Evolutionary conservation across 257 asterid genomes (phyloP), one percentile per base, ranked within the genome.

Genomic region (Cinchona pubescens): DNA sequence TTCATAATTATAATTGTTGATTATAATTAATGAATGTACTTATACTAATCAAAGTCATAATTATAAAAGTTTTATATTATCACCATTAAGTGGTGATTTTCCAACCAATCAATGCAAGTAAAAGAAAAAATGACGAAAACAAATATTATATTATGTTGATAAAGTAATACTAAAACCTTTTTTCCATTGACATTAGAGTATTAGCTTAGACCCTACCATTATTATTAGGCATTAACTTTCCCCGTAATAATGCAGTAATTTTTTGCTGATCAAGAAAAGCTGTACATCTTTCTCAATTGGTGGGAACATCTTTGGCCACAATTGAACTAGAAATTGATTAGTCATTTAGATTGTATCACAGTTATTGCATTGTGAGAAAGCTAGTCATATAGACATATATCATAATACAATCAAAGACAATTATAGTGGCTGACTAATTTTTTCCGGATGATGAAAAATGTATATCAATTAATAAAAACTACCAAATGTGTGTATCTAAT

Each of bases 271-370:
- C 53, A 76, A 38, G 21, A 64, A 62, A 37, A 72, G 72, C 34
- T 37, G 30, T 35, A 49, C 21, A 60, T 79, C 60, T 79, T 67
- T 68, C 35, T 64, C 14, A 61, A 21, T 71, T 7, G 38, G 76
- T 78, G 83, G 80, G 51, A 56, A 59, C 61, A 75, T 75, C 62
- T 35, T 78, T 66, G 64, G 72, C 64, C 75, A 70, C 61, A 78
- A 71, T 66, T 61, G 51, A 72, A 56, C 4, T 59, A 5, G 30
- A 40, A 4, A 40, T 40, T 40, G 5, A 40, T 40, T 40, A 5
- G 9, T 23, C 16, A 53, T 48, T 7, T 45, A 14, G 15, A 51
- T 13, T n/a, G 14, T n/a, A 11, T 40, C 7, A 58, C 40, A 1
- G 7, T 23, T 56, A n/a, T 21, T 23, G 6, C 40, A 73, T 27